Base-by-base conservation (phyloP, 176 grass and related monocot genomes). In the Pontederia paniculata region DNA sequence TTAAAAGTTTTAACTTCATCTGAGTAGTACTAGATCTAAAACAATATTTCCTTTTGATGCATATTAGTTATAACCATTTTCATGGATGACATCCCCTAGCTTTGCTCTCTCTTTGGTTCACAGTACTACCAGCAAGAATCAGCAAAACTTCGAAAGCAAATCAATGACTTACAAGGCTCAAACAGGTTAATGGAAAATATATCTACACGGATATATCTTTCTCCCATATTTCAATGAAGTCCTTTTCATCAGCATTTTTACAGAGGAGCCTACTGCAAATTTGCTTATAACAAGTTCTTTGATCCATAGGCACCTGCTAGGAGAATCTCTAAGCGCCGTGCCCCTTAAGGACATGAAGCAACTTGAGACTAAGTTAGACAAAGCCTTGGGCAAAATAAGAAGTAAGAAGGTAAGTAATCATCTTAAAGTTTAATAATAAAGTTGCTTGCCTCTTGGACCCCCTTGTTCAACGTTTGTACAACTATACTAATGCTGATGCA, bases 91-190 rank as follows among this genome's bases (percentile, higher is more conserved):
- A 73, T 65, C 52, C 61, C 44, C 47, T 46, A 10, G 8, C 16
- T 59, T 4, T n/a, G 16, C 55, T 58, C 58, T 12, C 20, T 52
- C 20, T 66, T 47, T 48, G 60, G 66, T 7, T 60, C 79, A 69
- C 84, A 97, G 91, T 70, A 87, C 64, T 89, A 87, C 77, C 72
- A 83, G 72, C 82, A 96, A 62, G 91, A 96, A 54, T 80, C 82
- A 15, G 70, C 76, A 9, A 97, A 86, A 64, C 68, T 97, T 68
- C 81, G 62, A 15, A 73, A 78, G 28, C 70, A 76, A 48, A 84
- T 97, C 58, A 79, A 43, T 52, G 62, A 56, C 50, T 58, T 97
- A 60, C 80, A 87, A 70, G 84, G 80, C 44, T 64, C 76, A 31
- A 97, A 97, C 68, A 97, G 86, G 91, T 97, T 60, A 17, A 62